Evolutionary conservation across 2,329 filamentous ascomycete species (phyloP).

Genomic region (Colletotrichum camelliae): DNA sequence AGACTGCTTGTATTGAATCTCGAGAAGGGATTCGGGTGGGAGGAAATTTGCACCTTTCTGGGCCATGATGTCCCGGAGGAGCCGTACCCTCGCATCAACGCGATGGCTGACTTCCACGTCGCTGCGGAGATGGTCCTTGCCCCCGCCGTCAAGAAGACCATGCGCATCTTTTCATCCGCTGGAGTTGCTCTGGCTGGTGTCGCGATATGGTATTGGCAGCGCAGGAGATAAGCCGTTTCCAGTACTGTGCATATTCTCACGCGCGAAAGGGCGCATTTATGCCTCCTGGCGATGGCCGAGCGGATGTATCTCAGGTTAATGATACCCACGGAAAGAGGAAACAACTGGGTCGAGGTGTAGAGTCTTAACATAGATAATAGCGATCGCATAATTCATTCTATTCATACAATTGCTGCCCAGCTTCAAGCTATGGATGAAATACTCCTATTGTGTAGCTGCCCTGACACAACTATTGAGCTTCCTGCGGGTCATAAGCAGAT

Average conservation of each 20-base stretch:
- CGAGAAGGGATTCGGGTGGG: slow-evolving; percentile 41
- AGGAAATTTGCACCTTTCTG: slow-evolving; percentile 38
- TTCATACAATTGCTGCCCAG: fast-evolving
- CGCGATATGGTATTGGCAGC: slow-evolving; percentile 8
- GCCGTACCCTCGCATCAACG: slow-evolving; percentile 29
- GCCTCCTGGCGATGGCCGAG: background rate
- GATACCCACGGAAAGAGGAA: background rate
- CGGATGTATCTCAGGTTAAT: background rate
- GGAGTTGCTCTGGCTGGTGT: background rate
- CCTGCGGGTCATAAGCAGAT: slow-evolving; percentile 27
- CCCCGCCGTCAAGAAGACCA: slow-evolving; percentile 9
- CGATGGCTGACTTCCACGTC: slow-evolving; percentile 18
- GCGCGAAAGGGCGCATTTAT: background rate
- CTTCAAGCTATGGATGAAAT: background rate
- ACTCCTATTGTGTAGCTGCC: background rate
- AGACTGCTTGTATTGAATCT: slow-evolving; percentile 33
- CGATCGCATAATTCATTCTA: background rate
- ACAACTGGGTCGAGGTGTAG: background rate
- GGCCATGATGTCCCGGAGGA: slow-evolving; percentile 31
- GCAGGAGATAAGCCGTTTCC: background rate
- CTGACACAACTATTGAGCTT: background rate
- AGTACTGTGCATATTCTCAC: background rate
- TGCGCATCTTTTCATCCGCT: slow-evolving; percentile 1
- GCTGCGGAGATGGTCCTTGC: slow-evolving; percentile 15
- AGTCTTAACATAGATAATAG: background rate